Evolutionary conservation across 352 stramenopile genomes (phyloP).

Genomic region (Phytophthora agathidicida): DNA sequence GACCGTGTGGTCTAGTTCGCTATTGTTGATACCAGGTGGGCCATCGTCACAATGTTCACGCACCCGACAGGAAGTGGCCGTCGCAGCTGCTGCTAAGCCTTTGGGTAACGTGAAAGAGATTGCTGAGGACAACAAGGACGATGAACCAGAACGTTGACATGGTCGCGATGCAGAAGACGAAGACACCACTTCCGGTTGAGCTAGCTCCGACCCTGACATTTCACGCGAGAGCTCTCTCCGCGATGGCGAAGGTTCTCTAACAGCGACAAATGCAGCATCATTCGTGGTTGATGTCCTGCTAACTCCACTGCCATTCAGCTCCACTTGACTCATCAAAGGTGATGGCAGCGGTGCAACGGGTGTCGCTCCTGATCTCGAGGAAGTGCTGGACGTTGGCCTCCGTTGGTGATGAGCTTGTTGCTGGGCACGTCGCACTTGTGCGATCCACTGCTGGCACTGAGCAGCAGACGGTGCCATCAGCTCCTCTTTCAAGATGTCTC

Average conservation of each 20-base stretch:
- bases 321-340: not conserved
- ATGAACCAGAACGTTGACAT: constrained; percentile 1
- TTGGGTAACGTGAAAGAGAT: constrained; percentile 13
- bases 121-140: constrained; percentile 18
- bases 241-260: constrained; percentile 21
- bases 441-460: constrained; percentile 70
- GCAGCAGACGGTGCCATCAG: constrained; percentile 75
- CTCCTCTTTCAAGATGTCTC: constrained; percentile 46
- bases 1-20: constrained; percentile 24
- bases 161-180: not conserved
- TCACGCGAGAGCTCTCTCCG: constrained; percentile 11
- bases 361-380: constrained; percentile 14
- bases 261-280: not conserved
- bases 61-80: constrained; percentile 11
- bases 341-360: constrained; percentile 30
- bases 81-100: constrained; percentile 11
- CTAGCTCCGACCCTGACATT: constrained; percentile 27
- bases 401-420: constrained; percentile 42
- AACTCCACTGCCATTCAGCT: constrained; percentile 14
- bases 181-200: constrained; percentile 2
- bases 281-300: constrained; percentile 2
- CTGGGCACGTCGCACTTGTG: constrained; percentile 46
- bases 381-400: constrained; percentile 16
- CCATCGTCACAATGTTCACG: constrained; percentile 8
- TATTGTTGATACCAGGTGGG: constrained; percentile 8